These are phyloP conservation scores for Erucastrum elatum DNA, from an alignment of 345 rosid species.

Conservation along the genomic window DNA sequence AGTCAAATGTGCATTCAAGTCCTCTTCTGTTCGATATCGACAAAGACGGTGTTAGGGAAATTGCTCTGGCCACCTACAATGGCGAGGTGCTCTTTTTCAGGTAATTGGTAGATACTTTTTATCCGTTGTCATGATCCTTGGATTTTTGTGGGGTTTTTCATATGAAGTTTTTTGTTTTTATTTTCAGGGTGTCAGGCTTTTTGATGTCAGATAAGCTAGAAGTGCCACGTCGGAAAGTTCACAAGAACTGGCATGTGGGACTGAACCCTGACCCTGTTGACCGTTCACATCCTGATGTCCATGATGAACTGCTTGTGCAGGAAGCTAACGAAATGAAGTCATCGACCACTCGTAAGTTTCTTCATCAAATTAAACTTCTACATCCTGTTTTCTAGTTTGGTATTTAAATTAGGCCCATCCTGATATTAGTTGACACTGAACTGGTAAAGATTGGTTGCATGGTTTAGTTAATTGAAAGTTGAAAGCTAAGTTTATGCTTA, in stretches of 20 bases:
- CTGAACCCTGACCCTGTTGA: constrained; percentile 85
- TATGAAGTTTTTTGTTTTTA: background rate
- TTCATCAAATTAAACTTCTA: background rate
- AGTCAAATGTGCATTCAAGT: constrained; percentile 94
- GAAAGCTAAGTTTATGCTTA: constrained; percentile 24
- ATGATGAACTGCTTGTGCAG: constrained; percentile 60
- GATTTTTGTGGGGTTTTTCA: background rate
- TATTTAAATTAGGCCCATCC: constrained; percentile 10
- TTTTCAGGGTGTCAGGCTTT: constrained; percentile 88
- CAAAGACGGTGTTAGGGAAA: constrained; percentile 95
- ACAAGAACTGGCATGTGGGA: constrained; percentile 89
- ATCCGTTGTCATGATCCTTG: constrained; percentile 1
- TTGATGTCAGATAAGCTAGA: constrained; percentile 90
- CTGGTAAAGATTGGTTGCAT: background rate
- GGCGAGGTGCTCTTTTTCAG: constrained; percentile 96
- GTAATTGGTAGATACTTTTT: constrained; percentile 40
- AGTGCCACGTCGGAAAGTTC: constrained; percentile 86
- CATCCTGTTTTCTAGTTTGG: constrained; percentile 24
- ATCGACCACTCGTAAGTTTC: constrained; percentile 57
- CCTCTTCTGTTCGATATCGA: constrained; percentile 94
- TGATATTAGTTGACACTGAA: constrained; percentile 1
- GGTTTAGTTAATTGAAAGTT: constrained; percentile 7
- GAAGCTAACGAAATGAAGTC: constrained; percentile 61
- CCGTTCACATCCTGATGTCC: constrained; percentile 92
- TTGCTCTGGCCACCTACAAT: constrained; percentile 92